A percentile compares a stretch with the other conserved stretches of the same genome.
phyloP scores from a whole-genome alignment of 2,329 filamentous ascomycete species.

The Penicillium brevicompactum region DNA sequence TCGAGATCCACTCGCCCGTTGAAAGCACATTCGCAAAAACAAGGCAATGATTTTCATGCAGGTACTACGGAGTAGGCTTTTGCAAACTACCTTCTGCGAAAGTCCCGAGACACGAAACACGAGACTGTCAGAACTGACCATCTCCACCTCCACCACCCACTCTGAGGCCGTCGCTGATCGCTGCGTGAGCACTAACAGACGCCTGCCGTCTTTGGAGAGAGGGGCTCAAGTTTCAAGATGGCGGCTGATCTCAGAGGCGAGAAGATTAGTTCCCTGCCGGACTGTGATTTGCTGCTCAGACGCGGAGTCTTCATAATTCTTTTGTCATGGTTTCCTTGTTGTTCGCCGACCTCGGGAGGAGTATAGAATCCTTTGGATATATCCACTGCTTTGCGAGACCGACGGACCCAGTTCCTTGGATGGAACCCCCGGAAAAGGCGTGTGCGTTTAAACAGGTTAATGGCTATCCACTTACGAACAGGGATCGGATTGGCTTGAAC shows the following conservation, averaged over 20 bases:
- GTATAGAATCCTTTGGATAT: not conserved
- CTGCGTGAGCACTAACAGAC: not conserved
- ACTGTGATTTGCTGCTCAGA: not conserved
- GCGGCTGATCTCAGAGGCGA: not conserved
- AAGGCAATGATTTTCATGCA: not conserved
- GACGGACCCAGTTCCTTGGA: not conserved
- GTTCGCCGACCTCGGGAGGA: not conserved
- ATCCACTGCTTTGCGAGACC: not conserved
- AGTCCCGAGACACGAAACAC: not conserved
- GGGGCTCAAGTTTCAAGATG: not conserved
- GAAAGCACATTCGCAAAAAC: not conserved
- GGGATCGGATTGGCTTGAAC: slow-evolving; percentile 4
- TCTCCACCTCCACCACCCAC: not conserved
- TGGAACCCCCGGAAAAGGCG: not conserved
- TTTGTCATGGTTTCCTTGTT: not conserved
- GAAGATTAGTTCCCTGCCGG: not conserved
- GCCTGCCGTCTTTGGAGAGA: not conserved
- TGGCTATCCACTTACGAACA: not conserved
- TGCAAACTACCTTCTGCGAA: not conserved
- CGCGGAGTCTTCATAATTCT: not conserved
- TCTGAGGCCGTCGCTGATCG: not conserved
- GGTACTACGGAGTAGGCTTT: not conserved
- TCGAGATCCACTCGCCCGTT: slow-evolving; percentile 2
- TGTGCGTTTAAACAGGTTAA: not conserved
- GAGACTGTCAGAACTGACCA: not conserved